phyloP scores from a whole-genome alignment of 192 early-diverging fungal genomes.

The Coemansia erecta region DNA sequence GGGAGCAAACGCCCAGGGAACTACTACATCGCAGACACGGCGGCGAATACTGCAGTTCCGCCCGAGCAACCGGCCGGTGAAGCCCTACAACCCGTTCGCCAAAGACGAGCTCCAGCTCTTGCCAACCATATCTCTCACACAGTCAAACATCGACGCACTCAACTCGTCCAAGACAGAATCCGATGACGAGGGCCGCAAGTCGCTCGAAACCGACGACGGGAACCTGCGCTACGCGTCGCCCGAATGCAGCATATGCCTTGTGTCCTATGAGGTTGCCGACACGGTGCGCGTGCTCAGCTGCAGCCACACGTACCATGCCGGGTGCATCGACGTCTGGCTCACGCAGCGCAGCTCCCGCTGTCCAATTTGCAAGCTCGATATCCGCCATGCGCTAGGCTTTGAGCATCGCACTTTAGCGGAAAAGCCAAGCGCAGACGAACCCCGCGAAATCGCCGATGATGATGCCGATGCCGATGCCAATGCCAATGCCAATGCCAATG shows the following conservation, averaged over 20 bases:
- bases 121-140: slow-evolving; percentile 18
- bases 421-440: background rate
- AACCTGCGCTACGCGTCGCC: slow-evolving; percentile 41
- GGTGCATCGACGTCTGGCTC: slow-evolving; percentile 62
- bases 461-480: slow-evolving; percentile 1
- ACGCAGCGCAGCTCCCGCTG: slow-evolving; percentile 36
- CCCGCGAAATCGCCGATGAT: background rate
- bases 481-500: no score
- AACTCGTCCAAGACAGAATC: background rate
- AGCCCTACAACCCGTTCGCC: slow-evolving; percentile 43
- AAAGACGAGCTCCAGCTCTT: slow-evolving; percentile 38
- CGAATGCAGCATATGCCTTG: slow-evolving; percentile 64
- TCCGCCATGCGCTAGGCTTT: slow-evolving; percentile 26
- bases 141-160: slow-evolving; percentile 16
- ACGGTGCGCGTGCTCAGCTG: slow-evolving; percentile 61
- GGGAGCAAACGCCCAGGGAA: no score
- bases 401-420: slow-evolving; percentile 1
- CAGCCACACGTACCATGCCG: slow-evolving; percentile 60
- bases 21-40: background rate
- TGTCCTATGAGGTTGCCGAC: slow-evolving; percentile 57
- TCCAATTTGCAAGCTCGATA: slow-evolving; percentile 45
- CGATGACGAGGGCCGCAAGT: slow-evolving; percentile 1
- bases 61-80: slow-evolving; percentile 23
- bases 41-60: slow-evolving; percentile 17
- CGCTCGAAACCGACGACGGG: slow-evolving; percentile 2